A percentile compares a stretch with the other conserved stretches of the same genome.
phyloP scores from a whole-genome alignment of 768 basidiomycete genomes.

The Pleurotus platypus region DNA sequence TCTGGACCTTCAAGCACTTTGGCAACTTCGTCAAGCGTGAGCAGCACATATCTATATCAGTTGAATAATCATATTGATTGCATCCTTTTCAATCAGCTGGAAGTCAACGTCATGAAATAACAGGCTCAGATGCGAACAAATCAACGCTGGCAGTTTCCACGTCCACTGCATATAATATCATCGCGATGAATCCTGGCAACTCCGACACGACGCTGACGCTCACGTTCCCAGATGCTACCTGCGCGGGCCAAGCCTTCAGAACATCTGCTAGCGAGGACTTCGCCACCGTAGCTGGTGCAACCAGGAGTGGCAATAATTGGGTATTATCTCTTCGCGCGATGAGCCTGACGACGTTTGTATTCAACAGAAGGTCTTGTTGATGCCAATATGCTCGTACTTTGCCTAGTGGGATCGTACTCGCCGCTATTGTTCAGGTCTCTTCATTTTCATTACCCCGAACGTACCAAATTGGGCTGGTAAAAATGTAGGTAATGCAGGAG shows the following conservation, averaged over 20 bases:
- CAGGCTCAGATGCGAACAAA: constrained; percentile 26
- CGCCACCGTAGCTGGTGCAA: constrained; percentile 22
- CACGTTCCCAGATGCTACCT: constrained; percentile 30
- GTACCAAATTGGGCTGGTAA: no score
- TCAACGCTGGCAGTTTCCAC: constrained; percentile 28
- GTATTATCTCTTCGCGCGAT: constrained; percentile 23
- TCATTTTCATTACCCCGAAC: no score
- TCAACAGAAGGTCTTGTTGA: constrained; percentile 23
- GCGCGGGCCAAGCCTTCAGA: constrained; percentile 23
- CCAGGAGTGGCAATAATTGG: constrained; percentile 21
- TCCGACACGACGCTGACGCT: constrained; percentile 23
- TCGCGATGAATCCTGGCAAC: constrained; percentile 32
- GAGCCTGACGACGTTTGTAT: constrained; percentile 34
- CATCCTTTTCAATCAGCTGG: constrained; percentile 21
- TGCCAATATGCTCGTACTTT: no score
- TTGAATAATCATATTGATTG: neutral
- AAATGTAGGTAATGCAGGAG: no score
- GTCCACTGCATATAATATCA: constrained; percentile 22
- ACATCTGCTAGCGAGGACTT: constrained; percentile 34
- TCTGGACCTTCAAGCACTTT: constrained; percentile 37
- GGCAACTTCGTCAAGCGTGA: constrained; percentile 37
- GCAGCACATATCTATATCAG: constrained; percentile 3
- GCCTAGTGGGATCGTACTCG: no score
- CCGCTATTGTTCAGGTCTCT: no score
- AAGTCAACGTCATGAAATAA: constrained; percentile 29